Evolutionary conservation across 2,329 filamentous ascomycete species (phyloP).

Genomic region (Chrysosporium queenslandicum): DNA sequence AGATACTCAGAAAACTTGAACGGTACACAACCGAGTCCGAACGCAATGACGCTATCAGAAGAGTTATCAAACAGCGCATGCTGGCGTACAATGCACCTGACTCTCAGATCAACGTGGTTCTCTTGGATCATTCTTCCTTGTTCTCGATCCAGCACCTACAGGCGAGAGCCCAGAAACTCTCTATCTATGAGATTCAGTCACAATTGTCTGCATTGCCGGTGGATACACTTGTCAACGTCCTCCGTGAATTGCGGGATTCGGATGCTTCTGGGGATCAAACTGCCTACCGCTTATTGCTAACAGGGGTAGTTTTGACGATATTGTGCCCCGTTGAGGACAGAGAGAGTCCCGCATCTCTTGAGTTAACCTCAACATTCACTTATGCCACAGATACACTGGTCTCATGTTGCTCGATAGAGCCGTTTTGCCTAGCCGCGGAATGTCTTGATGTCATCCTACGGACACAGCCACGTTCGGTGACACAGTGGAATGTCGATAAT

Average conservation of each 20-base stretch:
- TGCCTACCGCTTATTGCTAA: constrained; percentile 28
- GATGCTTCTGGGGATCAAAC: constrained; percentile 25
- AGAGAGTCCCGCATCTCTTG: constrained; percentile 28
- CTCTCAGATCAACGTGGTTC: constrained; percentile 1
- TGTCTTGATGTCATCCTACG: constrained; percentile 34
- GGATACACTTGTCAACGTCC: constrained; percentile 24
- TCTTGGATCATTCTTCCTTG: constrained; percentile 25
- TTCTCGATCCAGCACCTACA: constrained; percentile 31
- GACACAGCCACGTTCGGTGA: constrained; percentile 33
- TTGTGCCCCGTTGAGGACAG: constrained; percentile 31
- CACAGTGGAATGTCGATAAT: constrained; percentile 39
- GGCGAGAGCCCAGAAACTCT: constrained; percentile 30
- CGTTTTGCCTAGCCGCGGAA: constrained; percentile 34
- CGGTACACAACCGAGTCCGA: constrained; percentile 28
- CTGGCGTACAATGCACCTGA: constrained; percentile 23
- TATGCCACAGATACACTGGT: constrained; percentile 26
- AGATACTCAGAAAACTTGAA: constrained; percentile 29
- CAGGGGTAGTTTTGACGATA: constrained; percentile 29
- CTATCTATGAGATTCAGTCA: constrained; percentile 29
- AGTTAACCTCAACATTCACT: constrained; percentile 31
- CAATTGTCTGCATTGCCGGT: constrained; percentile 28
- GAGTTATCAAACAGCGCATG: constrained; percentile 28
- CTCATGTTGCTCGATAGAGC: constrained; percentile 28
- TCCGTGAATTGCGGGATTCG: constrained; percentile 26
- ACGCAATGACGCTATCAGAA: constrained; percentile 22